phyloP scores from a whole-genome alignment of 1,284 basidiomycete genomes.

The Fomitiporia mediterranea region DNA sequence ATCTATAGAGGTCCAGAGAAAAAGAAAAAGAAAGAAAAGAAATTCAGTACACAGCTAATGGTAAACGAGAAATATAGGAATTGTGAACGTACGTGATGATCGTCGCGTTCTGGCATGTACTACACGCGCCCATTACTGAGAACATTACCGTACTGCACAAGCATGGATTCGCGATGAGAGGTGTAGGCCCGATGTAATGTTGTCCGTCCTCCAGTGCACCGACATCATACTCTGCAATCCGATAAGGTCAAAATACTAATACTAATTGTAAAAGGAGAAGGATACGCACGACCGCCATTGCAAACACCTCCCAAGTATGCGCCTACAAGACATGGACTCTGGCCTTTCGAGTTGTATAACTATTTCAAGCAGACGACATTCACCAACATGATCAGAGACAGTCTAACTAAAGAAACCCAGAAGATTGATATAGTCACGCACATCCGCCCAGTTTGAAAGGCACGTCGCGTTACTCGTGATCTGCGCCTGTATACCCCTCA shows the following conservation, averaged over 20 bases:
- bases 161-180: constrained; percentile 13
- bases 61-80: neutral
- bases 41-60: neutral
- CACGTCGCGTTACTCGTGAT: constrained; percentile 20
- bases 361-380: constrained; percentile 17
- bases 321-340: constrained; percentile 31
- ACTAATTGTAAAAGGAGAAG: neutral
- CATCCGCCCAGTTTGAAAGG: constrained; percentile 2
- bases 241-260: neutral
- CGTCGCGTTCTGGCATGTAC: constrained; percentile 22
- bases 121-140: constrained; percentile 20
- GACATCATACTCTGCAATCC: constrained; percentile 18
- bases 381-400: neutral
- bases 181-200: constrained; percentile 20
- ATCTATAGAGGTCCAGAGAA: neutral
- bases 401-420: neutral
- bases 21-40: too few relatives aligned
- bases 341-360: constrained; percentile 31
- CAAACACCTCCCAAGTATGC: constrained; percentile 21
- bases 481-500: constrained; percentile 6
- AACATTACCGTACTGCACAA: constrained; percentile 23
- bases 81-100: constrained; percentile 14
- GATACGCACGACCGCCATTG: constrained; percentile 19
- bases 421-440: constrained; percentile 1
- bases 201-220: constrained; percentile 6